These are phyloP conservation scores for Syncephalastrum monosporum DNA, from an alignment of 371 early-diverging fungal species.

Conservation along the genomic window DNA sequence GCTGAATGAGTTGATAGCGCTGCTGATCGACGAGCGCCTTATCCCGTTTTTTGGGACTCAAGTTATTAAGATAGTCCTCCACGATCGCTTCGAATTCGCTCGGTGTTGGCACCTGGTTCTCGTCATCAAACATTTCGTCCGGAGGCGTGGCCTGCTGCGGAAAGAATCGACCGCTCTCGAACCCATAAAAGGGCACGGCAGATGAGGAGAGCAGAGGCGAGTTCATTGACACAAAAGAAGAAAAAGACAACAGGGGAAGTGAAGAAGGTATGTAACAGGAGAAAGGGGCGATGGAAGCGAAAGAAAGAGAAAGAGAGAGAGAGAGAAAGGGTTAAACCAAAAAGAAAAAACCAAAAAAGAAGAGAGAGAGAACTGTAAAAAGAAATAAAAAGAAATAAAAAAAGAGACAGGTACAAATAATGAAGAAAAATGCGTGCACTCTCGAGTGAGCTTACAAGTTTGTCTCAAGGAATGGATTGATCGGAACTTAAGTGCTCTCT, in stretches of 20 bases:
- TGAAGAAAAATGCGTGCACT: no score
- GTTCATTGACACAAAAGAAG: slow-evolving; percentile 4
- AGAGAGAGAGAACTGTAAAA: slow-evolving; percentile 3
- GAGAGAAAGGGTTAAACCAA: slow-evolving; percentile 3
- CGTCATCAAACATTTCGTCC: no score
- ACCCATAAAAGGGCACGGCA: slow-evolving; percentile 8
- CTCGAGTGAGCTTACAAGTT: slow-evolving; percentile 5
- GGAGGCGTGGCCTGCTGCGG: no score
- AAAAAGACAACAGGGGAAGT: background rate
- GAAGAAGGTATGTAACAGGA: no score
- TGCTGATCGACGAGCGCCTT: slow-evolving; percentile 56
- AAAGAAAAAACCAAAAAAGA: background rate
- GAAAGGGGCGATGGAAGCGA: no score
- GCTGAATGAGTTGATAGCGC: slow-evolving; percentile 54
- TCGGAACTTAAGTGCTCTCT: slow-evolving; percentile 10
- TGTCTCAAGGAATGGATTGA: slow-evolving; percentile 12
- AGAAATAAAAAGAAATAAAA: slow-evolving; percentile 8
- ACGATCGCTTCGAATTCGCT: slow-evolving; percentile 42
- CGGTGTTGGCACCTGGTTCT: slow-evolving; percentile 2
- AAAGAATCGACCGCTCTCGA: slow-evolving; percentile 6
- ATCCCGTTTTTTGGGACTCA: slow-evolving; percentile 60
- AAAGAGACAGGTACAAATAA: slow-evolving; percentile 4
- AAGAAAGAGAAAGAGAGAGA: background rate
- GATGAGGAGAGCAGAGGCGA: slow-evolving; percentile 10
- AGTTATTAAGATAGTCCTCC: slow-evolving; percentile 50